Conservation (phyloP, 306 rosid genomes). For the Citrullus amarus region DNA sequence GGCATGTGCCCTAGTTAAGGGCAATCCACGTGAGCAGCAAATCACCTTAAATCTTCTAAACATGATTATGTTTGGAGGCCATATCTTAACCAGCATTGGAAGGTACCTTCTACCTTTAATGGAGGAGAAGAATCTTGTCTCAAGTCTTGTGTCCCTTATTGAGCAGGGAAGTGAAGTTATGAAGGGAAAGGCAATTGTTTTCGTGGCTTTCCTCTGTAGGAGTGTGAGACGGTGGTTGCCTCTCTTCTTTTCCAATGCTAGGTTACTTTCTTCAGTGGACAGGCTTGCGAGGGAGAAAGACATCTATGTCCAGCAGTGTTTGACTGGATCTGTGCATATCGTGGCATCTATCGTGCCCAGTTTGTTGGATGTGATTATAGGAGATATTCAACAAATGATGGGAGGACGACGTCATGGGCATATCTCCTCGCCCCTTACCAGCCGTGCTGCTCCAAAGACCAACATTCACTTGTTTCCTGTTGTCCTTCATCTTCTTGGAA, state of each 20-base stretch:
- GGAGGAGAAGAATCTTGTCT: slow-evolving; percentile 80
- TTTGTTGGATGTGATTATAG: slow-evolving; percentile 67
- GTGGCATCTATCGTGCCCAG: slow-evolving; percentile 68
- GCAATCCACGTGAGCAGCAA: slow-evolving; percentile 86
- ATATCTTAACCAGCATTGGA: slow-evolving; percentile 56
- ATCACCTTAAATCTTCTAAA: slow-evolving; percentile 84
- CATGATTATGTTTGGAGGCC: slow-evolving; percentile 84
- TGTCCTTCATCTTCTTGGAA: slow-evolving; percentile 87
- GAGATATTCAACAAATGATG: slow-evolving; percentile 79
- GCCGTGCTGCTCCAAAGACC: slow-evolving; percentile 73
- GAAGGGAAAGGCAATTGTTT: slow-evolving; percentile 77
- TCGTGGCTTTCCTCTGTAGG: slow-evolving; percentile 81
- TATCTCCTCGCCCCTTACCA: slow-evolving; percentile 51
- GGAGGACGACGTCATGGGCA: slow-evolving; percentile 93
- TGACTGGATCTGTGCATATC: slow-evolving; percentile 58
- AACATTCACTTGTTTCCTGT: slow-evolving; percentile 79
- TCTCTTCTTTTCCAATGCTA: slow-evolving; percentile 75
- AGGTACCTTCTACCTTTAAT: slow-evolving; percentile 54
- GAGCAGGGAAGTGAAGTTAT: slow-evolving; percentile 92
- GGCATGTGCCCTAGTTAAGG: slow-evolving; percentile 68
- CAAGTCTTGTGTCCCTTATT: slow-evolving; percentile 57
- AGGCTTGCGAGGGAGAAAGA: slow-evolving; percentile 90
- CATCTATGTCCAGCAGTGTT: slow-evolving; percentile 58
- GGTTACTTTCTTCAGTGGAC: slow-evolving; percentile 77
- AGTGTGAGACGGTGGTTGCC: slow-evolving; percentile 87